Base-by-base conservation (phyloP, 106 monocot genomes). In the Phalaenopsis aphrodite region DNA sequence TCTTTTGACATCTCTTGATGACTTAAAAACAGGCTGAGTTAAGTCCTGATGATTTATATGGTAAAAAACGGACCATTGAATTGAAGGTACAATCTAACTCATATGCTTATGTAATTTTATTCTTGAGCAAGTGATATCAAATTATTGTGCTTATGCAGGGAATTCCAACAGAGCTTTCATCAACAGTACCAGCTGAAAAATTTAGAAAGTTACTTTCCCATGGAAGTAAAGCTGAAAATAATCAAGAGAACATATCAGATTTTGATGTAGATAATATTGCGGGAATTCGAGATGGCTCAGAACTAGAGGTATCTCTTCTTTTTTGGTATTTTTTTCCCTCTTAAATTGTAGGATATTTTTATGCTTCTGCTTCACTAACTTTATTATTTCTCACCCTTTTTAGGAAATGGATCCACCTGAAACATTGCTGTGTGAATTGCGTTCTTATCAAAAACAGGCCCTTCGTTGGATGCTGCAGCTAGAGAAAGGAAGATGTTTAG, bases 401-500 rank as follows among this genome's bases (percentile, higher is more conserved):
- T 19, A 97, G 97, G 97, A 94, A 86, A 89, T 84, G 89, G 79
- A 72, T 39, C 88, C 94, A 45, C 92, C 94, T 78, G 85, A 92
- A 55, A 82, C 82, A 75, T 48, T 97, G 82, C 78, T 77, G 23
- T 92, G 97, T 78, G 91, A 92, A 64, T 81, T 97, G 82, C 81
- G 97, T 14, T 85, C 97, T 55, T 97, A 97, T 79, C 97, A 97
- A 77, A 94, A 92, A 72, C 97, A 97, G 72, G 97, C 97, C 84
- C 86, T 94, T 74, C 83, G 92, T 78, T 97, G 97, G 97, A 97
- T 97, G 97, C 18, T 85, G 75, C 88, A 90, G 73, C 24, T 92
- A 74, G 92, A 97, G 80, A 92, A 87, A 93, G 95, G 93, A 75
- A 84, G 83, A 64, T 85, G 67, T 66, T 82, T 65, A 5, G 89